Evolutionary conservation across 2,329 filamentous ascomycete species (phyloP).

Genomic region (Fusarium annulatum): DNA sequence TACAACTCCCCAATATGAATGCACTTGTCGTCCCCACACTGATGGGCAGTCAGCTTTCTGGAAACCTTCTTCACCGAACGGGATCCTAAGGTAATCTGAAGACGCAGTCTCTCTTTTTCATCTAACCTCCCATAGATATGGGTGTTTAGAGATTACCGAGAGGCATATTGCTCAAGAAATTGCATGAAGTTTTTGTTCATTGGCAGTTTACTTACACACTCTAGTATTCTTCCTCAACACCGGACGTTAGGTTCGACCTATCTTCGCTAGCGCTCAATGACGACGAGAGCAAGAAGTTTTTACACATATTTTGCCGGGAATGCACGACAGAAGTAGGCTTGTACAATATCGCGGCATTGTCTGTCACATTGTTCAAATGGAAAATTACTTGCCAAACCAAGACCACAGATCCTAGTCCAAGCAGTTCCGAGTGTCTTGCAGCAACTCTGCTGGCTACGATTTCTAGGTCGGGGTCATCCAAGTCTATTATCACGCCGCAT

Average conservation of each 20-base stretch:
- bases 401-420: constrained; percentile 48
- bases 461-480: constrained; percentile 67
- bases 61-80: constrained; percentile 56
- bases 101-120: constrained; percentile 56
- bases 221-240: constrained; percentile 54
- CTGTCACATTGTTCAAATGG: constrained; percentile 69
- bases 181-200: constrained; percentile 10
- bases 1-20: constrained; percentile 75
- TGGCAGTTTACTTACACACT: constrained; percentile 40
- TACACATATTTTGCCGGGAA: constrained; percentile 58
- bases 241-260: constrained; percentile 46
- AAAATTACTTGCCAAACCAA: constrained; percentile 57
- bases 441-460: constrained; percentile 64
- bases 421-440: constrained; percentile 62
- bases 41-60: constrained; percentile 37
- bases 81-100: constrained; percentile 53
- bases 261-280: constrained; percentile 46
- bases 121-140: constrained; percentile 59
- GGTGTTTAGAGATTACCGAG: constrained; percentile 59
- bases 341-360: constrained; percentile 56
- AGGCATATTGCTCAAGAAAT: constrained; percentile 55
- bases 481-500: constrained; percentile 62
- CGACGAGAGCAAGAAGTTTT: constrained; percentile 42
- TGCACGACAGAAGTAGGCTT: constrained; percentile 62
- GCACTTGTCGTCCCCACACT: constrained; percentile 39